Percentiles rank a stretch among this genome's conserved stretches.
phyloP scores from a whole-genome alignment of 1,284 basidiomycete genomes.

The Cutaneotrichosporon sp. region DNA sequence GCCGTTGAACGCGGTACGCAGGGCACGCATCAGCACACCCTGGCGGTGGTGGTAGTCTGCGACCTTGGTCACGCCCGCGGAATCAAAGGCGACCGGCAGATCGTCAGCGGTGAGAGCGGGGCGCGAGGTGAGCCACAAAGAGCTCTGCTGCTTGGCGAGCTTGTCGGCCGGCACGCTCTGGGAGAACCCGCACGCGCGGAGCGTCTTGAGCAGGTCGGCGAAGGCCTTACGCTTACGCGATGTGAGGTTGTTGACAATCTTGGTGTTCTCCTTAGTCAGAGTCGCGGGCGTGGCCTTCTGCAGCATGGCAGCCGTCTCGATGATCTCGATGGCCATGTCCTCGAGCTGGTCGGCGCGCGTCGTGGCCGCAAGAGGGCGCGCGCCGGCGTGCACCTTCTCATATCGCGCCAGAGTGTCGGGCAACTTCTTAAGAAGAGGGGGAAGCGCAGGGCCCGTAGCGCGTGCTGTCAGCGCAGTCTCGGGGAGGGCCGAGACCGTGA shows the following conservation, averaged over 20 bases:
- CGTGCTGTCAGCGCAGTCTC: constrained; percentile 21
- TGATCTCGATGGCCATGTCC: constrained; percentile 71
- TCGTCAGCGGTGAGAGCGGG: constrained; percentile 22
- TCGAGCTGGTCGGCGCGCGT: constrained; percentile 55
- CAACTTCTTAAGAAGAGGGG: constrained; percentile 33
- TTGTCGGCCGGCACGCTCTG: constrained; percentile 70
- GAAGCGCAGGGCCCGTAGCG: constrained; percentile 14
- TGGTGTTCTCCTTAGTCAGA: constrained; percentile 65
- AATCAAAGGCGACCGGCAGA: constrained; percentile 28
- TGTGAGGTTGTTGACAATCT: constrained; percentile 72
- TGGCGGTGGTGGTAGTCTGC: constrained; percentile 74
- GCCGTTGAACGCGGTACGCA: constrained; percentile 64
- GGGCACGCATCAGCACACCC: constrained; percentile 64
- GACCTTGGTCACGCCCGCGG: constrained; percentile 34
- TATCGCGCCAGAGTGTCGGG: constrained; percentile 46
- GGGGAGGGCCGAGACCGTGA: constrained; percentile 13
- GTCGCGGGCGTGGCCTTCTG: constrained; percentile 60
- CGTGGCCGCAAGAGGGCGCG: constrained; percentile 27
- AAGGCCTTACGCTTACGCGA: constrained; percentile 84
- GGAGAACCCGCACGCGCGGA: constrained; percentile 77
- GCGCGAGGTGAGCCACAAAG: constrained; percentile 64
- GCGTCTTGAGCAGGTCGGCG: constrained; percentile 85
- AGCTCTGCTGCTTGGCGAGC: constrained; percentile 63
- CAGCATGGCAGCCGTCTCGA: constrained; percentile 66
- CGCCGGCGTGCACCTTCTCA: constrained; percentile 39